These are phyloP conservation scores for Colletotrichum viniferum DNA, from an alignment of 2,329 filamentous ascomycete species.

Conservation along the genomic window DNA sequence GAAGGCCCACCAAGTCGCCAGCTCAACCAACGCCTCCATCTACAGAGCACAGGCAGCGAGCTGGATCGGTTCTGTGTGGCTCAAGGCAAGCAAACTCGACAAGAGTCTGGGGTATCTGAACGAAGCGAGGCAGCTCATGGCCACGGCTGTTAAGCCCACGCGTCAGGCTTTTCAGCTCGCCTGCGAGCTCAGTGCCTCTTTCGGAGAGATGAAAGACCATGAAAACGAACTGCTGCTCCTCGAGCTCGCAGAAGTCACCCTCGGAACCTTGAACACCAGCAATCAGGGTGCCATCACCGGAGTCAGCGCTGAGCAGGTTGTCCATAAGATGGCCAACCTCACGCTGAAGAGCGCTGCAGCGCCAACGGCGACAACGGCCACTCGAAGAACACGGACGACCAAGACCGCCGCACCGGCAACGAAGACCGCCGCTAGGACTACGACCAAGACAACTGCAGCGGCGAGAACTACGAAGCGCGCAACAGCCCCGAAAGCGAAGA, in stretches of 20 bases:
- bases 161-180: conserved; percentile 51
- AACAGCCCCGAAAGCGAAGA: conserved; percentile 28
- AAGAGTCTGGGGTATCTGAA: conserved; percentile 61
- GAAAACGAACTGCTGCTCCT: conserved; percentile 49
- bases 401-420: conserved; percentile 25
- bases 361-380: conserved; percentile 22
- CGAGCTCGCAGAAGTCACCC: conserved; percentile 51
- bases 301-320: conserved; percentile 33
- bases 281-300: background rate
- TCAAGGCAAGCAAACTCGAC: conserved; percentile 62
- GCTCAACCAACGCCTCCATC: conserved; percentile 66
- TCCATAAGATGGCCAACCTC: conserved; percentile 38
- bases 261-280: conserved; percentile 9
- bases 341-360: conserved; percentile 29
- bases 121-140: conserved; percentile 56
- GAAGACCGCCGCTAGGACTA: background rate
- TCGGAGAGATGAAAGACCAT: conserved; percentile 51
- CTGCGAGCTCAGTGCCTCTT: conserved; percentile 61
- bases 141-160: conserved; percentile 44
- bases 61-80: conserved; percentile 59
- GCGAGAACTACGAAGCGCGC: conserved; percentile 17
- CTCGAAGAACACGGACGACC: conserved; percentile 16
- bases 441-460: background rate
- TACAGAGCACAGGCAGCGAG: conserved; percentile 59
- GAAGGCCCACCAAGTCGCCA: conserved; percentile 79